Evolutionary conservation across 495 filamentous ascomycete genomes (phyloP).

Genomic region (Thermothielavioides terrestris): DNA sequence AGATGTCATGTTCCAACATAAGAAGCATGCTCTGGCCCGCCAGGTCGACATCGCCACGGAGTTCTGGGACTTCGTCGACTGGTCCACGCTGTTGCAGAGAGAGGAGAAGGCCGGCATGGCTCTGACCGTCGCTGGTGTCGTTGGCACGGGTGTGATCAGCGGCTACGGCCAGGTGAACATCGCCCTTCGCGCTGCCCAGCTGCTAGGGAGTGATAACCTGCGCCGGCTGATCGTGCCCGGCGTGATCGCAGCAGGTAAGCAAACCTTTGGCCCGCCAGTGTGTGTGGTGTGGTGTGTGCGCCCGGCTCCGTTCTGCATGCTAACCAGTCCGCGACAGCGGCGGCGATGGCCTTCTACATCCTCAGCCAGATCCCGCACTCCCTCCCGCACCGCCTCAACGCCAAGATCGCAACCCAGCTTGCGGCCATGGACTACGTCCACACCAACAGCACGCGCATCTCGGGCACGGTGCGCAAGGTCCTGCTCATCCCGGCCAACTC

Average conservation of each 20-base stretch:
- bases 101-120: constrained; percentile 96
- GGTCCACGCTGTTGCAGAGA: constrained; percentile 67
- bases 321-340: constrained; percentile 39
- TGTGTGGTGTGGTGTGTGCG: no score
- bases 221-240: constrained; percentile 75
- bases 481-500: constrained; percentile 77
- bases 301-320: background rate
- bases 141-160: constrained; percentile 72
- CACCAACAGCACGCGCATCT: constrained; percentile 73
- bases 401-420: constrained; percentile 74
- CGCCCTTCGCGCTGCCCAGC: constrained; percentile 63
- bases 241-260: constrained; percentile 65
- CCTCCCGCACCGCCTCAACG: constrained; percentile 75
- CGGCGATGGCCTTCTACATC: constrained; percentile 66
- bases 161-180: constrained; percentile 85
- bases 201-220: constrained; percentile 78
- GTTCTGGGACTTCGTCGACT: constrained; percentile 87
- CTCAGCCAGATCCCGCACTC: constrained; percentile 78
- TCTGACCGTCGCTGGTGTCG: constrained; percentile 79
- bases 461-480: constrained; percentile 72
- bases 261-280: background rate
- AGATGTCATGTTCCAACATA: constrained; percentile 85
- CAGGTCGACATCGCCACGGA: constrained; percentile 84
- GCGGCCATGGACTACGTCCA: constrained; percentile 84
- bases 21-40: constrained; percentile 67